Conservation (phyloP, 1,284 basidiomycete genomes). For the Kalmanozyma brasiliensis region DNA sequence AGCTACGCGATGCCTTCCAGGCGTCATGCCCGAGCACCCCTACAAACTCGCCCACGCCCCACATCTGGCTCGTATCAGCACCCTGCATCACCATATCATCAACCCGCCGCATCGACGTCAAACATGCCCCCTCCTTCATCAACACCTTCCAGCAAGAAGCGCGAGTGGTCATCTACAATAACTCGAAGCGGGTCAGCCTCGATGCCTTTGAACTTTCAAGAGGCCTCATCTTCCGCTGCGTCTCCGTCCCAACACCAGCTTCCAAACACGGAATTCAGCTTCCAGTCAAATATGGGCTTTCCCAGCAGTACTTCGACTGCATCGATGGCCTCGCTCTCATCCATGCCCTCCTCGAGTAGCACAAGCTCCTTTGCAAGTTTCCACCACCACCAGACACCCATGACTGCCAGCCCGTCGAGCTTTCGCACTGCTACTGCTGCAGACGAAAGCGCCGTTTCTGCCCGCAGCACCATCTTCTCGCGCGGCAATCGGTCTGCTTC, state of each 20-base stretch:
- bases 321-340: constrained; percentile 27
- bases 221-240: constrained; percentile 26
- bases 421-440: constrained; percentile 36
- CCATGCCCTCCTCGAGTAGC: constrained; percentile 35
- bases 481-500: constrained; percentile 30
- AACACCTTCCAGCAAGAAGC: constrained; percentile 27
- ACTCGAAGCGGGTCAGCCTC: constrained; percentile 20
- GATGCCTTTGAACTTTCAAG: constrained; percentile 36
- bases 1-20: constrained; percentile 43
- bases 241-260: constrained; percentile 3
- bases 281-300: constrained; percentile 25
- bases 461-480: constrained; percentile 27
- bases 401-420: constrained; percentile 30
- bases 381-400: constrained; percentile 29
- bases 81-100: constrained; percentile 1
- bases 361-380: constrained; percentile 26
- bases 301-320: constrained; percentile 20
- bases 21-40: constrained; percentile 29
- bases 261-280: constrained; percentile 29
- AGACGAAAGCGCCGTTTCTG: constrained; percentile 17
- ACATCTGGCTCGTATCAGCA: constrained; percentile 17
- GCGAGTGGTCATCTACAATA: constrained; percentile 33
- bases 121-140: constrained; percentile 22
- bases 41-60: constrained; percentile 33
- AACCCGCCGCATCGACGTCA: not conserved